These are phyloP conservation scores for Groenewaldozyma tartarivorans DNA, from an alignment of 805 yeast genomes.

Conservation along the genomic window DNA sequence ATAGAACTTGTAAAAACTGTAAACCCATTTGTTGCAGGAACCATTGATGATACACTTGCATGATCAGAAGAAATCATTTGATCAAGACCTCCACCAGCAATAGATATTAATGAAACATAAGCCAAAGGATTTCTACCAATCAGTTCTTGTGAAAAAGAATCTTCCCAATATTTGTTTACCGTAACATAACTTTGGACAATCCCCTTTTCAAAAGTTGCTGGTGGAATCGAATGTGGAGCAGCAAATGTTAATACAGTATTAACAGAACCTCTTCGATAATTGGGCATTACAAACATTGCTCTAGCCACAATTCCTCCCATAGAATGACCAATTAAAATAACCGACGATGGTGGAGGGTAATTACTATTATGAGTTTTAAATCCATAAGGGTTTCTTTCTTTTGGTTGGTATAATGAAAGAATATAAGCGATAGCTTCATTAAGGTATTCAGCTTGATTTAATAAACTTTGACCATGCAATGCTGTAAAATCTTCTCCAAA, in stretches of 20 bases:
- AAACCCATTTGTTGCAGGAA: slow-evolving; percentile 71
- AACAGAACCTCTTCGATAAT: slow-evolving; percentile 60
- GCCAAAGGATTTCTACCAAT: slow-evolving; percentile 39
- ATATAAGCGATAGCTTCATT: slow-evolving; percentile 82
- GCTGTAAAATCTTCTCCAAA: slow-evolving; percentile 96
- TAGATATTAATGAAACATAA: slow-evolving; percentile 65
- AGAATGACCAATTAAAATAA: slow-evolving; percentile 79
- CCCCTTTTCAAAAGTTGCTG: slow-evolving; percentile 89
- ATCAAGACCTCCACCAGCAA: slow-evolving; percentile 83
- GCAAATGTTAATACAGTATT: slow-evolving; percentile 80
- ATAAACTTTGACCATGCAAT: slow-evolving; percentile 84
- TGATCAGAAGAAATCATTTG: slow-evolving; percentile 83
- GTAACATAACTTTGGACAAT: slow-evolving; percentile 63
- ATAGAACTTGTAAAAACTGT: slow-evolving; percentile 78
- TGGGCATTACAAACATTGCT: slow-evolving; percentile 69
- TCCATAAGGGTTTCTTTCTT: slow-evolving; percentile 3
- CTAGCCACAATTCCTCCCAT: slow-evolving; percentile 97
- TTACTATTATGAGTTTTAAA: slow-evolving; percentile 13
- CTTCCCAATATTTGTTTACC: slow-evolving; percentile 73
- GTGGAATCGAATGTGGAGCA: slow-evolving; percentile 88
- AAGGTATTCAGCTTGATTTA: slow-evolving; percentile 87
- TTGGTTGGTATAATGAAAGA: slow-evolving; percentile 47
- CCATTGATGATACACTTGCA: slow-evolving; percentile 58
- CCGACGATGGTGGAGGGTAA: slow-evolving; percentile 46
- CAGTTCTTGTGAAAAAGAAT: slow-evolving; percentile 35